Conservation (phyloP, 73 alveolate species). For the Paraurostyla sp. region DNA sequence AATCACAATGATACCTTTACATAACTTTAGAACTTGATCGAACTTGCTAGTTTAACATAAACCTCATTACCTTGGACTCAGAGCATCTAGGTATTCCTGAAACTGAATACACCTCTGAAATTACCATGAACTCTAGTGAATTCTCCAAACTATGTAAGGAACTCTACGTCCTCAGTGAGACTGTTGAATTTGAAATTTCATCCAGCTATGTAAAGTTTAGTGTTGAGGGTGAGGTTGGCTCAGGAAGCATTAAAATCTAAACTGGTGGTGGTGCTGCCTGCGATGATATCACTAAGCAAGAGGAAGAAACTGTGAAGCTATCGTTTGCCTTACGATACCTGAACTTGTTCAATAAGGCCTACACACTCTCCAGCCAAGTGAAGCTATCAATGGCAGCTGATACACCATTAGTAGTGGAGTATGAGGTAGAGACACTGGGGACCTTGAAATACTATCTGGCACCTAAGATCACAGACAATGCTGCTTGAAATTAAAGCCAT, state of each 20-base stretch:
- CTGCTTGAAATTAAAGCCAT: no score
- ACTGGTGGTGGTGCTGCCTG: slow-evolving; percentile 73
- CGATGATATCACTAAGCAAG: slow-evolving; percentile 59
- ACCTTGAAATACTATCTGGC: slow-evolving; percentile 92
- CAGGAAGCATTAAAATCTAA: slow-evolving; percentile 90
- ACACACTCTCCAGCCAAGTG: slow-evolving; percentile 81
- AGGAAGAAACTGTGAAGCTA: slow-evolving; percentile 87
- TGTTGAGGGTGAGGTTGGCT: slow-evolving; percentile 93
- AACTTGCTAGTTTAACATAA: slow-evolving; percentile 88
- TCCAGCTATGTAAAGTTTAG: slow-evolving; percentile 83
- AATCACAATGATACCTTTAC: no score
- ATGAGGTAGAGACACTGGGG: slow-evolving; percentile 91
- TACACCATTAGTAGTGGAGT: slow-evolving; percentile 92
- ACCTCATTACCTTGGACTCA: slow-evolving; percentile 88
- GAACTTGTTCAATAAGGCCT: slow-evolving; percentile 96
- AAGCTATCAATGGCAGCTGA: slow-evolving; percentile 89
- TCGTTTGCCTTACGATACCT: slow-evolving; percentile 94
- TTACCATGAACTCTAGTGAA: slow-evolving; percentile 88
- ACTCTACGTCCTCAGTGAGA: slow-evolving; percentile 82
- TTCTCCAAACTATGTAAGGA: slow-evolving; percentile 93
- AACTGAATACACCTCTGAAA: slow-evolving; percentile 90
- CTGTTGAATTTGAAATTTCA: slow-evolving; percentile 88
- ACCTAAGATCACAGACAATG: slow-evolving; percentile 95
- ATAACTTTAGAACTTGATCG: slow-evolving; percentile 79
- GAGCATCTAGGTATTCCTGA: slow-evolving; percentile 97